Percentiles rank a stretch among this genome's conserved stretches.
These are phyloP conservation scores for Pichia sp. DNA, from an alignment of 1,139 yeast genomes.

Conservation along the genomic window DNA sequence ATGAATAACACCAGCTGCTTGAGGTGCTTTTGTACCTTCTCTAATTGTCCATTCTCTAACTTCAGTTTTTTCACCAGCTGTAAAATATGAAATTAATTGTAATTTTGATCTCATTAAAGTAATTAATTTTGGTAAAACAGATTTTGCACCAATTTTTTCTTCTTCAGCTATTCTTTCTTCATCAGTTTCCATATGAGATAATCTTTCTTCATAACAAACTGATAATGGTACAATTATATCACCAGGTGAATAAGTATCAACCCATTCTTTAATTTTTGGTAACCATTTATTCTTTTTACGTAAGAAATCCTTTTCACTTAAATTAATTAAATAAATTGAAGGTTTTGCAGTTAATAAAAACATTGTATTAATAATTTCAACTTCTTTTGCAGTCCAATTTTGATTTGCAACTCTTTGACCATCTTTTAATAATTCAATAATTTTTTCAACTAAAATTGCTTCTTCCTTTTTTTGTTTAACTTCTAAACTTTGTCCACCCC, in stretches of 20 bases:
- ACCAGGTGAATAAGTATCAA: constrained; percentile 89
- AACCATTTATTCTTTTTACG: constrained; percentile 98
- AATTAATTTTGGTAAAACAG: constrained; percentile 86
- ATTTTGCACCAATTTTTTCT: constrained; percentile 74
- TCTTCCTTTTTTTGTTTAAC: constrained; percentile 94
- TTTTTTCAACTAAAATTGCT: constrained; percentile 69
- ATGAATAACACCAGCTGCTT: constrained; percentile 85
- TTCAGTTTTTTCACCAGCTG: constrained; percentile 73
- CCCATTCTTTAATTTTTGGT: constrained; percentile 92
- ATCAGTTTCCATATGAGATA: constrained; percentile 81
- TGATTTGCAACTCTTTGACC: constrained; percentile 93
- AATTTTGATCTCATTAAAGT: constrained; percentile 77
- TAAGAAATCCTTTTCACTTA: constrained; percentile 88
- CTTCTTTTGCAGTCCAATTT: constrained; percentile 84
- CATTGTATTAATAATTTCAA: constrained; percentile 83
- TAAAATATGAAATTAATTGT: constrained; percentile 77
- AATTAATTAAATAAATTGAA: constrained; percentile 87
- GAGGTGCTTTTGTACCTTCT: constrained; percentile 79
- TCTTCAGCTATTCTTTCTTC: constrained; percentile 92
- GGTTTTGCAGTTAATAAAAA: constrained; percentile 91
- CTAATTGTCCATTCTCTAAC: constrained; percentile 89
- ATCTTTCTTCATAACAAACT: constrained; percentile 87
- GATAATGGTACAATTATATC: constrained; percentile 92
- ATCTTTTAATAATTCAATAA: constrained; percentile 67
- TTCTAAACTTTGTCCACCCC: constrained; percentile 95